phyloP scores from a whole-genome alignment of 306 rosid genomes.

The Trifolium dubium region DNA sequence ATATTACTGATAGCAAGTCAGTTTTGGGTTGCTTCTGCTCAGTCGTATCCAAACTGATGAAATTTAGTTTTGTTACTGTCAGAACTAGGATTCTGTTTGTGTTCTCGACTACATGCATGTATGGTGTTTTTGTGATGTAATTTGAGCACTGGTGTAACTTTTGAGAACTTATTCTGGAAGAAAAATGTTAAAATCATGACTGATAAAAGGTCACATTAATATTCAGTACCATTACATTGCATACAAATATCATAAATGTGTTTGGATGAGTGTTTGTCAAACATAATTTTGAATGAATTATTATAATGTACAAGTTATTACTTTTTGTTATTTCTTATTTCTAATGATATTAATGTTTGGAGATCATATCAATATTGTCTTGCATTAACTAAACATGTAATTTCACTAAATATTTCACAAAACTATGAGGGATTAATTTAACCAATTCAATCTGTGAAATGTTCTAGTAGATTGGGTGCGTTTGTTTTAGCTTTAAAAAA shows the following conservation, averaged over 20 bases:
- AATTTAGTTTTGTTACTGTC: constrained; percentile 28
- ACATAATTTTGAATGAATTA: background rate
- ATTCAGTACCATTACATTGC: background rate
- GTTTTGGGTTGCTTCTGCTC: constrained; percentile 4
- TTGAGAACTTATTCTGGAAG: constrained; percentile 12
- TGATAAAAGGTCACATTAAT: background rate
- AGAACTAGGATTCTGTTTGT: constrained; percentile 17
- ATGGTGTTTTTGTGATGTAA: background rate
- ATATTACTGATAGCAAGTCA: constrained; percentile 5
- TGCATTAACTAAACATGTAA: no score
- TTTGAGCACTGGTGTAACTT: constrained; percentile 10
- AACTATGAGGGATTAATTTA: no score
- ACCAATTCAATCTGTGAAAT: no score
- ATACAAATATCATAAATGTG: background rate
- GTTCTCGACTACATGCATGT: constrained; percentile 5
- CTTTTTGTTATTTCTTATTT: background rate
- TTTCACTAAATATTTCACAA: no score
- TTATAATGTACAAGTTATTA: background rate
- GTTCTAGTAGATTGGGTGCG: no score
- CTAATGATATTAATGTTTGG: background rate
- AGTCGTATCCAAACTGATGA: constrained; percentile 8
- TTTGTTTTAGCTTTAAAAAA: no score
- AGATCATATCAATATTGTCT: background rate
- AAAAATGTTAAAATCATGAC: constrained; percentile 9
- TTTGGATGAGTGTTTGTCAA: background rate